Base-by-base conservation (phyloP, 495 filamentous ascomycete species). In the Daldinia concentrica region DNA sequence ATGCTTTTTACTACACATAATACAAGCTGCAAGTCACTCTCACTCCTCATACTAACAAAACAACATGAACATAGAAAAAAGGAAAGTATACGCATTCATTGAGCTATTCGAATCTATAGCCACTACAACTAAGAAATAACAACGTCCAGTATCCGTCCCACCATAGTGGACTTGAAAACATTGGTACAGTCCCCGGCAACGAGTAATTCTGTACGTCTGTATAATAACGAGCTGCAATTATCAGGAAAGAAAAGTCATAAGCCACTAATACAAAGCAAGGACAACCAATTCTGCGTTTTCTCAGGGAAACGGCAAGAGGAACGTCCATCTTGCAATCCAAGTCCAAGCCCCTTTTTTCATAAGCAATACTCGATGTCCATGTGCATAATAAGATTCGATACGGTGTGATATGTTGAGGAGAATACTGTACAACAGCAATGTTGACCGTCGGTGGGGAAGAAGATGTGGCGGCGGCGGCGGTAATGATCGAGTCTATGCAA, bases 401-500 rank as follows among this genome's bases (percentile, higher is more conserved):
- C 22, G 60, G 52, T 56, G 8, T 27, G 60, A 64, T 64, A 6
- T 36, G 48, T 41, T 17, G 50, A 32, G 60, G 63, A 32, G 50
- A 65, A 56, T 73, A 66, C 36, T 73, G 71, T 73, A 73, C 71
- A 73, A 66, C 54, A 63, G 26, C 39, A 45, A 62, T 62, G 41
- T 54, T 66, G 66, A 69, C 62, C 52, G 43, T 59, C 9, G 58
- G 43, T 50, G 37, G 12, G 52, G 50, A 15, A 55, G 51, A 54
- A 30, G 29, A 8, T 24, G 9, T 30, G 45, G 29, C 52, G 58
- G 55, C 62, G 51, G 2, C 7, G 6, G 6, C 14, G n/a, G n/a
- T 30, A 37, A n/a, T 58, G 62, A 50, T 66, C 19, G 58, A 68
- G 37, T 62, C 50, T 64, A 69, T 66, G 71, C 66, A 69, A 58